A percentile compares a stretch with the other conserved stretches of the same genome.
phyloP scores from a whole-genome alignment of 306 rosid species.

The Acmispon strigosus region DNA sequence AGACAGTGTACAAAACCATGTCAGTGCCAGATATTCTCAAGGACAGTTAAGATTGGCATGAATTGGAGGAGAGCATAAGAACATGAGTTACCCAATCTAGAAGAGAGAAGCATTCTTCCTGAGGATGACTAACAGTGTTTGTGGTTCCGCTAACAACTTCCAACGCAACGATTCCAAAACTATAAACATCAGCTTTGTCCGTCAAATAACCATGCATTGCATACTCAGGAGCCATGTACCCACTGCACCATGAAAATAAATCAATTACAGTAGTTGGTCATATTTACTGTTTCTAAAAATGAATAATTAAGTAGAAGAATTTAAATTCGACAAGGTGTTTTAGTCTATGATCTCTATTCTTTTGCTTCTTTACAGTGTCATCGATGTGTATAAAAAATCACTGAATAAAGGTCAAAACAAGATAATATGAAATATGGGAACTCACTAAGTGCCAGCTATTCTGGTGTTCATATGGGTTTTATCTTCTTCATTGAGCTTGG shows the following conservation, averaged over 20 bases:
- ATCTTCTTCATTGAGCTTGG: conserved; percentile 57
- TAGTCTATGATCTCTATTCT: too few relatives aligned
- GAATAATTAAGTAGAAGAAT: not conserved
- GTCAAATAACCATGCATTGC: conserved; percentile 65
- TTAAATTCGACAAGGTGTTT: too few relatives aligned
- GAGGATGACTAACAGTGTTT: conserved; percentile 21
- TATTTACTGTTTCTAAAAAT: not conserved
- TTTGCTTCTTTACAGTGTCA: too few relatives aligned
- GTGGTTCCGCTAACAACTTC: conserved; percentile 22
- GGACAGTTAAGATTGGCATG: not conserved
- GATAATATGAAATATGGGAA: not conserved
- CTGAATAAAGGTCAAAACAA: too few relatives aligned
- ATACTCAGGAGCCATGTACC: conserved; percentile 55
- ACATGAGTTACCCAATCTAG: conserved; percentile 41
- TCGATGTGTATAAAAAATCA: too few relatives aligned
- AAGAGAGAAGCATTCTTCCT: conserved; percentile 32
- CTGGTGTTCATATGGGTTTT: conserved; percentile 54
- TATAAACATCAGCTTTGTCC: conserved; percentile 68
- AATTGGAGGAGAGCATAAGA: not conserved
- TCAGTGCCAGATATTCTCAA: not conserved
- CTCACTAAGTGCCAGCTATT: conserved; percentile 50
- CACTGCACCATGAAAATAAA: conserved; percentile 24
- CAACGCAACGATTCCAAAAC: conserved; percentile 49
- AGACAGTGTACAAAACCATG: not conserved
- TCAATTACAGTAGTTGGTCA: not conserved